Percentiles rank a stretch among this genome's conserved stretches.
Evolutionary conservation across 2,329 filamentous ascomycete genomes (phyloP).

Genomic region (Cladophialophora psammophila): DNA sequence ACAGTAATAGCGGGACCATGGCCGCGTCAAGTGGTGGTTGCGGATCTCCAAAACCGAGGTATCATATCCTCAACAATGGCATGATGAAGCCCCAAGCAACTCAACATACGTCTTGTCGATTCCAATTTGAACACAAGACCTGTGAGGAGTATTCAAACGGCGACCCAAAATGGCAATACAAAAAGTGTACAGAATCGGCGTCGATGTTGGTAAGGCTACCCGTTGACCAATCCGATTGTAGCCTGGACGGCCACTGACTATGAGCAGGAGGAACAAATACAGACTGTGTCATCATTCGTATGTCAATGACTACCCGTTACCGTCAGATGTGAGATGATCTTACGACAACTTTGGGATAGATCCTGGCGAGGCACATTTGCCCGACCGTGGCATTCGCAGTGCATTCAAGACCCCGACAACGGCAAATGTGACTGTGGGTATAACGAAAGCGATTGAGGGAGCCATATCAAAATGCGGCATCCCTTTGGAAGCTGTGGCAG

Average conservation of each 20-base stretch:
- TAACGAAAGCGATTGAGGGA: conserved; percentile 54
- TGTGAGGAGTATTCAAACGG: background rate
- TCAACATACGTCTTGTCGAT: background rate
- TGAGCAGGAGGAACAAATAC: conserved; percentile 29
- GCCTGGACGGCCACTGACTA: conserved; percentile 6
- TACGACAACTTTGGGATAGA: conserved; percentile 37
- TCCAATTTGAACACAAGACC: background rate
- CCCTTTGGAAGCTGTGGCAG: conserved; percentile 50
- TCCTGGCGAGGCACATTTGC: conserved; percentile 46
- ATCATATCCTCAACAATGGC: background rate
- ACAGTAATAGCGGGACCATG: conserved; percentile 1
- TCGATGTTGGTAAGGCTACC: conserved; percentile 45
- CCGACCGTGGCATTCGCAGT: conserved; percentile 53
- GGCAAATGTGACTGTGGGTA: conserved; percentile 58
- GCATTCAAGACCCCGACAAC: conserved; percentile 61
- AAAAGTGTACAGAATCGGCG: conserved; percentile 52
- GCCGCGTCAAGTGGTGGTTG: background rate
- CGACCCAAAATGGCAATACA: conserved; percentile 19
- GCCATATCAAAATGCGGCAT: conserved; percentile 51
- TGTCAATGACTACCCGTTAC: background rate
- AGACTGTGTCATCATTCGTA: conserved; percentile 30
- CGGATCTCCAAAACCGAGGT: background rate
- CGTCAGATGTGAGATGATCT: background rate
- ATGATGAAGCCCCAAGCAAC: background rate
- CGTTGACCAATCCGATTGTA: background rate